Percentiles rank a stretch among this genome's conserved stretches.
Conservation (phyloP, 2,329 filamentous ascomycete genomes). For the Penicillium expansum region DNA sequence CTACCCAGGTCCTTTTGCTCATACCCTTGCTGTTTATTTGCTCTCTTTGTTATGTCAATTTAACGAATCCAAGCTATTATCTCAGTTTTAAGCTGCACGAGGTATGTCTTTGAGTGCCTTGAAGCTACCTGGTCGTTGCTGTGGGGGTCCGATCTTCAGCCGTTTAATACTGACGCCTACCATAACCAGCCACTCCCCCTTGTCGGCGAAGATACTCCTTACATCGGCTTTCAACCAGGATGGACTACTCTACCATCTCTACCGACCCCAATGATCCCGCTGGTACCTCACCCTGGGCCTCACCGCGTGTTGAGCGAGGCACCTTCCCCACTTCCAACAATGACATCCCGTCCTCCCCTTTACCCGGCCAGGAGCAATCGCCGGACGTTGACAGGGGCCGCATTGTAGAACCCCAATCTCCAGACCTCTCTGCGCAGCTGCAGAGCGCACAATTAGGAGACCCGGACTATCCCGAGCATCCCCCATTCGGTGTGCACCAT, state of each 20-base stretch:
- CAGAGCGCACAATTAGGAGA: constrained; percentile 43
- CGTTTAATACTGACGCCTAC: constrained; percentile 27
- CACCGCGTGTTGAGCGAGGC: constrained; percentile 52
- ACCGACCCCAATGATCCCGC: constrained; percentile 58
- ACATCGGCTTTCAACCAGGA: constrained; percentile 33
- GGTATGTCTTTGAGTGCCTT: constrained; percentile 18
- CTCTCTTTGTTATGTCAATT: constrained; percentile 9
- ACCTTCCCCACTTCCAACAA: constrained; percentile 35
- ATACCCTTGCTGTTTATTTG: constrained; percentile 1
- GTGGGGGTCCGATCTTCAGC: constrained; percentile 20
- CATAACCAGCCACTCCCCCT: constrained; percentile 20
- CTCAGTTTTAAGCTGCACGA: constrained; percentile 8
- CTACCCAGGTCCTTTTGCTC: background rate
- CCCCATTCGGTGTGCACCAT: constrained; percentile 38
- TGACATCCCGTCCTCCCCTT: constrained; percentile 44
- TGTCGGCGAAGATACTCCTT: constrained; percentile 19
- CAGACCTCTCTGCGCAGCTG: constrained; percentile 44
- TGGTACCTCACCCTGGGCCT: constrained; percentile 63
- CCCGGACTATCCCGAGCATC: constrained; percentile 35
- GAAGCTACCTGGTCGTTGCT: constrained; percentile 18
- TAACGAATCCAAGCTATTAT: background rate
- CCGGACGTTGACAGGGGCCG: constrained; percentile 25
- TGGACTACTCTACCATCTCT: constrained; percentile 65
- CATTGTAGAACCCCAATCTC: constrained; percentile 37
- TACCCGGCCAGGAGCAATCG: constrained; percentile 39